Evolutionary conservation across 208 protist species (phyloP), one percentile per base, ranked within the genome.

Genomic region (Leishmania lainsoni): DNA sequence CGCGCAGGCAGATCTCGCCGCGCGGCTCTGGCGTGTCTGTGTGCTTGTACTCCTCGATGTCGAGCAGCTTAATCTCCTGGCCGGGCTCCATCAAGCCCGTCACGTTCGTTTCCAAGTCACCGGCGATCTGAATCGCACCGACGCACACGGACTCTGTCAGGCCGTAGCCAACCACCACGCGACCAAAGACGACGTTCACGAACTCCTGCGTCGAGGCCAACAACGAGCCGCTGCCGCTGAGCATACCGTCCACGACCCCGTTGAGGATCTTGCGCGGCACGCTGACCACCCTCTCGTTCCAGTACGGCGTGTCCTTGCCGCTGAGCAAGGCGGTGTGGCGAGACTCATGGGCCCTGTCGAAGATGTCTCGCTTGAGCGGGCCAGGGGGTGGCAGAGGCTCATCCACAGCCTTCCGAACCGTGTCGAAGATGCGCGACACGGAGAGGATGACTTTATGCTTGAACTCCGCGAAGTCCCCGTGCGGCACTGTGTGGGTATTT

Each of bases 11-110:
- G 48, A 99, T 89, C 83, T 99, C 96, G 42, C 92, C 92, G 16
- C 91, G 87, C 29, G 92, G 91, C 48, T 92, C 71, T 0, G 90
- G 91, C 70, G 78, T 82, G 73, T 97, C 90, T 0, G 89, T 93
- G 87, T 96, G 92, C 75, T 88, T 91, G 83, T 93, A 96, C 32
- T 91, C 89, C 5, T 94, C 92, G 3, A 94, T 90, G 75, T 99
- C 96, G n/a, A 94, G 85, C 0, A 99, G 89, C 86, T 97, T 97
- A 42, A 99, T 59, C 86, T 99, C 95, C 78, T 88, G 85, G 32
- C 76, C 76, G 17, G 87, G 81, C 49, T 98, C 69, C 71, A 95
- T 81, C 79, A 92, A 82, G 1, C 96, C 96, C 58, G 92, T 87
- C 80, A 89, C 86, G 29, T 87, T 88, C 8, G 85, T 83, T 59